Evolutionary conservation across 352 stramenopile genomes (phyloP).

Genomic region (Pythium aristosporum): DNA sequence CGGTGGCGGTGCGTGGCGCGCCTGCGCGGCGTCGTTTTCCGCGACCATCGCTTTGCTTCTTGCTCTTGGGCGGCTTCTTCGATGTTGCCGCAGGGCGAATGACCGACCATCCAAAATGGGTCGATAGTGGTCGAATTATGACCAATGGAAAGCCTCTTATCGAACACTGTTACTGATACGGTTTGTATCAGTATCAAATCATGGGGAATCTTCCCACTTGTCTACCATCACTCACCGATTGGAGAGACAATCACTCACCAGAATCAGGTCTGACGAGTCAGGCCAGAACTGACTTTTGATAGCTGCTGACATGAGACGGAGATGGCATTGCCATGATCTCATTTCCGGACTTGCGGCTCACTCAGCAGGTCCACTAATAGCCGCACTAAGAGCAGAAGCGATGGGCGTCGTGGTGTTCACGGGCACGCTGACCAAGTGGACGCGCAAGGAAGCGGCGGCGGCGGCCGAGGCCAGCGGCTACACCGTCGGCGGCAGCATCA

Average conservation of each 20-base stretch:
- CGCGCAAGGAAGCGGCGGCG: conserved; percentile 35
- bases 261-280: neutral
- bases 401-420: conserved; percentile 53
- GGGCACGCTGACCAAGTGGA: conserved; percentile 41
- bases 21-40: conserved; percentile 11
- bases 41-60: conserved; percentile 14
- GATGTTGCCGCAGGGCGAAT: conserved; percentile 3
- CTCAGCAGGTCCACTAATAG: neutral
- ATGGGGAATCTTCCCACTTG: neutral
- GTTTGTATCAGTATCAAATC: conserved; percentile 1
- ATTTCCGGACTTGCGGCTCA: conserved; percentile 10
- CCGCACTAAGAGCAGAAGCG: neutral
- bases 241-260: conserved; percentile 3
- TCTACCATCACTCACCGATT: neutral
- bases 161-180: neutral
- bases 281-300: too few species aligned
- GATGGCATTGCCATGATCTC: neutral
- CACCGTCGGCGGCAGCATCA: conserved; percentile 36
- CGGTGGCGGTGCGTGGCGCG: neutral
- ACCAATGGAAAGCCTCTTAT: neutral
- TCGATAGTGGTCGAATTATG: neutral
- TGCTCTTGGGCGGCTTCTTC: neutral
- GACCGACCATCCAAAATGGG: conserved; percentile 11
- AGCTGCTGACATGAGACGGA: neutral
- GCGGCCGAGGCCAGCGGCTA: conserved; percentile 41